Conservation (phyloP, 169 alveolate genomes). For the Plasmodium inui region DNA sequence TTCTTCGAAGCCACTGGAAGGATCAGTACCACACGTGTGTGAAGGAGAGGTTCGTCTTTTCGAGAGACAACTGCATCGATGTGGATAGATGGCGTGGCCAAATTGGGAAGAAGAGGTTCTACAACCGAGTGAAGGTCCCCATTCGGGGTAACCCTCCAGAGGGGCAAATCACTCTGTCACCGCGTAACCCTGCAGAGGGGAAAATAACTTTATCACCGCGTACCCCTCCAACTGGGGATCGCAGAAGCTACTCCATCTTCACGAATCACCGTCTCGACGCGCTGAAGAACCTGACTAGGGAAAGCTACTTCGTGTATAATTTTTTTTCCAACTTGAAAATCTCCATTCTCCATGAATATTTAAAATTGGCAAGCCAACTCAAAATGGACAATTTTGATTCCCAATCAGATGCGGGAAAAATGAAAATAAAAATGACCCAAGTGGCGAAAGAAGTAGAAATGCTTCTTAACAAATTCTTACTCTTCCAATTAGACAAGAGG, state of each 20-base stretch:
- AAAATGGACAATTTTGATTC: background rate
- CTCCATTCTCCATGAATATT: slow-evolving; percentile 42
- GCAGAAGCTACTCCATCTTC: slow-evolving; percentile 2
- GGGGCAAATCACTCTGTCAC: background rate
- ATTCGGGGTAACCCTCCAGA: background rate
- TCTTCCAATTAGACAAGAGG: slow-evolving; percentile 16
- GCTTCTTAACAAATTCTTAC: background rate
- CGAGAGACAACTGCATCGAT: slow-evolving; percentile 1
- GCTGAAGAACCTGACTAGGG: slow-evolving; percentile 12
- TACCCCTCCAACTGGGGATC: background rate
- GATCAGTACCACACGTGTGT: slow-evolving; percentile 7
- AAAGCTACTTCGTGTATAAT: slow-evolving; percentile 60
- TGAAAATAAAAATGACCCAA: slow-evolving; percentile 11
- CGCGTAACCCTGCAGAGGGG: background rate
- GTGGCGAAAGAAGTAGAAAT: slow-evolving; percentile 2
- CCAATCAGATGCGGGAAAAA: background rate
- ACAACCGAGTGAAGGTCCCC: background rate
- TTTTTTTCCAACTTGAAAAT: slow-evolving; percentile 41
- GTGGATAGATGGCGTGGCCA: background rate
- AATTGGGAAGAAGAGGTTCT: background rate
- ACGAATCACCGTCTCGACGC: background rate
- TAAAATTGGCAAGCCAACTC: slow-evolving; percentile 12
- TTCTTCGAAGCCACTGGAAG: slow-evolving; percentile 37
- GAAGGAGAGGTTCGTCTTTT: slow-evolving; percentile 22
- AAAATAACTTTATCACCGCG: background rate